These are phyloP conservation scores for Schizosaccharomyces osmophilus DNA, from an alignment of 805 yeast species.

Conservation along the genomic window DNA sequence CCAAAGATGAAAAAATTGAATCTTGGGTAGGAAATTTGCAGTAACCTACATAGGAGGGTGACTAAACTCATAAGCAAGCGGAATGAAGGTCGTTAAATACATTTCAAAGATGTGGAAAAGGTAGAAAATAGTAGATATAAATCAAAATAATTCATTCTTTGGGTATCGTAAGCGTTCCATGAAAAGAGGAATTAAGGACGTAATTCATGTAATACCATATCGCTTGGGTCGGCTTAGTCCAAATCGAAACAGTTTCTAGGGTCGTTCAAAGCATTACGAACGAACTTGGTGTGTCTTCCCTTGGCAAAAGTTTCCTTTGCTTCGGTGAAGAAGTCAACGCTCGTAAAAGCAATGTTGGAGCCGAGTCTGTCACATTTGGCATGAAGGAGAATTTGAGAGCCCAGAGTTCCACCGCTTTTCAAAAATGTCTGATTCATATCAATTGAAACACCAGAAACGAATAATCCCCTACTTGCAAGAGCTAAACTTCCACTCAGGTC, in stretches of 20 bases:
- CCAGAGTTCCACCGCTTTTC: conserved; percentile 17
- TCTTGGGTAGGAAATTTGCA: too few species aligned
- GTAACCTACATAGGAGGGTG: too few species aligned
- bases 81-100: too few species aligned
- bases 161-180: too few species aligned
- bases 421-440: conserved; percentile 19
- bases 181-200: too few species aligned
- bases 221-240: too few species aligned
- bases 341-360: conserved; percentile 19
- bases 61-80: too few species aligned
- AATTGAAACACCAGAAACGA: conserved; percentile 20
- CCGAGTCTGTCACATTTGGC: conserved; percentile 11
- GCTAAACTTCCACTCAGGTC: conserved; percentile 24
- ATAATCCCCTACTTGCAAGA: conserved; percentile 19
- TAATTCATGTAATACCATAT: too few species aligned
- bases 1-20: too few species aligned
- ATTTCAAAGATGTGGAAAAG: too few species aligned
- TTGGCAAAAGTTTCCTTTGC: conserved; percentile 15
- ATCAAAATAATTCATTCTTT: too few species aligned
- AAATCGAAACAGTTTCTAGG: background rate
- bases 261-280: background rate
- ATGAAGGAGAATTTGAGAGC: conserved; percentile 1
- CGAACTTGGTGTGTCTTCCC: conserved; percentile 19
- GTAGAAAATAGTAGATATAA: too few species aligned
- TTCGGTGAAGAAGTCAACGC: conserved; percentile 14